Evolutionary conservation across 441 rosid species (phyloP).

Genomic region (Adansonia rubrostipa): DNA sequence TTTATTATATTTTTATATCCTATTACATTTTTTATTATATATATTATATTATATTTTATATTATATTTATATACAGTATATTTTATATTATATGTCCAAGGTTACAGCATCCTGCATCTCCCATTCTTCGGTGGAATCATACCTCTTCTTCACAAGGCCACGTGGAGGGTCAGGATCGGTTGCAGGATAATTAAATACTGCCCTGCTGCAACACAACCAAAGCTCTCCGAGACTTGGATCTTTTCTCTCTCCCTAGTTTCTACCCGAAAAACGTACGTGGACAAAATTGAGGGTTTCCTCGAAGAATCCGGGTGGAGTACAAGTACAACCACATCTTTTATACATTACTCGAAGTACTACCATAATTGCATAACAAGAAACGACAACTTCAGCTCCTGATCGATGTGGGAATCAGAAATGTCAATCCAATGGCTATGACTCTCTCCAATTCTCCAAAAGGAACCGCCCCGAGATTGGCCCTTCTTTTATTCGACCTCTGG

Average conservation of each 20-base stretch:
- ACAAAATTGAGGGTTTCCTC: neutral
- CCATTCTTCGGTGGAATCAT: neutral
- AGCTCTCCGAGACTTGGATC: neutral
- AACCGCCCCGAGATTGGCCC: neutral
- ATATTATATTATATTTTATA: too few relatives aligned
- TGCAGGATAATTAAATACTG: neutral
- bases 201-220: neutral
- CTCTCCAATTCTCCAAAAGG: neutral
- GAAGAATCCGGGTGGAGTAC: neutral
- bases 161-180: neutral
- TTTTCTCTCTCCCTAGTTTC: neutral
- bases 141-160: neutral
- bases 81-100: too few relatives aligned
- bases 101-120: neutral
- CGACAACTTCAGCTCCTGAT: neutral
- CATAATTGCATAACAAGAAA: neutral
- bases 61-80: too few relatives aligned
- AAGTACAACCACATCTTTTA: neutral
- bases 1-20: too few relatives aligned
- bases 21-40: too few relatives aligned
- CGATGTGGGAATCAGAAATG: slow-evolving; percentile 4
- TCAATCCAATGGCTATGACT: slow-evolving; percentile 24
- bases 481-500: neutral
- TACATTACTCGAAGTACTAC: too few relatives aligned
- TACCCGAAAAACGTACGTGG: neutral